Conservation (phyloP, 2,329 filamentous ascomycete species). For the Fusarium sambucinum region DNA sequence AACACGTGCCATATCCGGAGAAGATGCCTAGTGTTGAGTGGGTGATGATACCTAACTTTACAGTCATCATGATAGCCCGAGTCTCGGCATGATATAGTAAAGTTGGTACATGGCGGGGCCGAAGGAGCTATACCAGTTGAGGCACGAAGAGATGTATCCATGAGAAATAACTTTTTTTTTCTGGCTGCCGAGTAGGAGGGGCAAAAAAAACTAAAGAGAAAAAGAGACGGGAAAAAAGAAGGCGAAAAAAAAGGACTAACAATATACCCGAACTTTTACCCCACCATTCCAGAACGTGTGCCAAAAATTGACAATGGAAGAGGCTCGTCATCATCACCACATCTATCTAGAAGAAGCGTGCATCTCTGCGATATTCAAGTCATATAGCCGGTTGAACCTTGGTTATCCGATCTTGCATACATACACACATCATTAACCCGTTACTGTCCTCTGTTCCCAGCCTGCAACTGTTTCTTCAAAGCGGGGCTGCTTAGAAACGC, state of each 20-base stretch:
- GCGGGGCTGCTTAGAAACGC: constrained; percentile 35
- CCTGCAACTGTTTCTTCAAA: constrained; percentile 14
- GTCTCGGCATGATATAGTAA: constrained; percentile 32
- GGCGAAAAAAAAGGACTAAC: not conserved
- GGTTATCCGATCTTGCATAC: not conserved
- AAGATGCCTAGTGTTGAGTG: constrained; percentile 27
- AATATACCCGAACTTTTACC: constrained; percentile 35
- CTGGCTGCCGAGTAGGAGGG: constrained; percentile 6
- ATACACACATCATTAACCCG: not conserved
- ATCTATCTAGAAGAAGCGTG: constrained; percentile 12
- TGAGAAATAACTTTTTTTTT: constrained; percentile 18
- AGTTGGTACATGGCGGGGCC: constrained; percentile 37
- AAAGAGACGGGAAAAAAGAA: not conserved
- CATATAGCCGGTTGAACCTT: constrained; percentile 11
- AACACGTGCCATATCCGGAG: constrained; percentile 43
- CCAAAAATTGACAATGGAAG: constrained; percentile 33
- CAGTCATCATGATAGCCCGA: constrained; percentile 30
- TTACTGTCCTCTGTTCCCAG: constrained; percentile 1
- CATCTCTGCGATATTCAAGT: constrained; percentile 4
- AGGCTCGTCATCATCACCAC: constrained; percentile 24
- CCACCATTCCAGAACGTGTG: constrained; percentile 36
- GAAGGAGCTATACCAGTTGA: constrained; percentile 1
- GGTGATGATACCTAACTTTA: constrained; percentile 7
- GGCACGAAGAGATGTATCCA: not conserved
- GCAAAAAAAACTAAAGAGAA: constrained; percentile 10